phyloP scores from a whole-genome alignment of 192 early-diverging fungal genomes.

The Chytriomyces sp. region DNA sequence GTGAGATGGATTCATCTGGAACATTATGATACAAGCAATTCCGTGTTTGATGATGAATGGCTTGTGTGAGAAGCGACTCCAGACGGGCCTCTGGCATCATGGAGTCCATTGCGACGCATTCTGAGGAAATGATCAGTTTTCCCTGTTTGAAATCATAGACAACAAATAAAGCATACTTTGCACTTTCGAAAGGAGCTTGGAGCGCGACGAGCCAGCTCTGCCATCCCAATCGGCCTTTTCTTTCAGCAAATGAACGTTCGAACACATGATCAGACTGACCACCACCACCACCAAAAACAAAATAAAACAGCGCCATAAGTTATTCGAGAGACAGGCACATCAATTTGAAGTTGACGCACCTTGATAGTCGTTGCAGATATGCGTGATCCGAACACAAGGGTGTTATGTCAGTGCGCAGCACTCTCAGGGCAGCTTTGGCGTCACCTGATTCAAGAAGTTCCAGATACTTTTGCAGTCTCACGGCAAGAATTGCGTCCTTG shows the following conservation, averaged over 20 bases:
- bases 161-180: conserved; percentile 61
- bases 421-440: conserved; percentile 72
- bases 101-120: conserved; percentile 73
- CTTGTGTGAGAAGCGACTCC: conserved; percentile 81
- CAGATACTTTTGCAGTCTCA: conserved; percentile 79
- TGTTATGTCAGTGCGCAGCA: conserved; percentile 82
- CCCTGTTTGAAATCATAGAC: conserved; percentile 30
- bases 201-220: conserved; percentile 69
- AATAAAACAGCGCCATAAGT: not conserved
- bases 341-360: conserved; percentile 44
- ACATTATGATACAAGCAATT: conserved; percentile 87
- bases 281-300: too few species aligned
- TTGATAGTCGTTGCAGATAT: conserved; percentile 76
- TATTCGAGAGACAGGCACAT: not conserved
- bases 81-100: conserved; percentile 92
- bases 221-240: conserved; percentile 82
- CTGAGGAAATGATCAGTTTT: conserved; percentile 54
- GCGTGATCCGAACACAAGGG: conserved; percentile 71
- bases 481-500: not conserved
- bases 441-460: conserved; percentile 78
- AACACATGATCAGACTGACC: conserved; percentile 73
- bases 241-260: conserved; percentile 69
- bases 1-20: conserved; percentile 58
- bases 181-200: conserved; percentile 62
- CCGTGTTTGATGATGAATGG: conserved; percentile 71